These are phyloP conservation scores for Atalantia buxifolia DNA, from an alignment of 345 rosid genomes.

Conservation along the genomic window DNA sequence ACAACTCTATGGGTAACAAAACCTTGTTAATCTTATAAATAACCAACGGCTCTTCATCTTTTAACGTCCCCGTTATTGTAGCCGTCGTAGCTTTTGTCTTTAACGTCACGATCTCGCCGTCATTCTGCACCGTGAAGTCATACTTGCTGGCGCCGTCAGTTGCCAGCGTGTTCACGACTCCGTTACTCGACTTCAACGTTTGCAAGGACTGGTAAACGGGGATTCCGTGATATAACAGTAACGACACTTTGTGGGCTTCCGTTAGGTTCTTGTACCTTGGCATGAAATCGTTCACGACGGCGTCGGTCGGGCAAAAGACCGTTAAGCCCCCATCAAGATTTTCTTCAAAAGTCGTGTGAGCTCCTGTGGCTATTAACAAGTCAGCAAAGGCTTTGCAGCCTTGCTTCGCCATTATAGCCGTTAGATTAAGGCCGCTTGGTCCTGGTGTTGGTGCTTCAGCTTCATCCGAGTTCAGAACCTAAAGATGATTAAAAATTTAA, in stretches of 20 bases:
- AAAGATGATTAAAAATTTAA: not conserved
- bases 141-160: constrained; percentile 75
- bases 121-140: constrained; percentile 75
- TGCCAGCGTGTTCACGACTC: constrained; percentile 79
- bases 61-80: constrained; percentile 54
- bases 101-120: constrained; percentile 67
- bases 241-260: constrained; percentile 53
- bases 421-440: constrained; percentile 60
- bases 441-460: constrained; percentile 87
- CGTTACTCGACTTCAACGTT: constrained; percentile 72
- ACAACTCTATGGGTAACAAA: constrained; percentile 73
- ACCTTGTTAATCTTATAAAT: constrained; percentile 70
- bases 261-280: constrained; percentile 77
- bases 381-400: constrained; percentile 83
- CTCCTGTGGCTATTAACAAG: constrained; percentile 52
- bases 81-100: constrained; percentile 64
- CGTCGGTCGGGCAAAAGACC: constrained; percentile 82
- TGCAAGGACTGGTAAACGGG: constrained; percentile 71
- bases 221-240: constrained; percentile 69
- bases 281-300: constrained; percentile 51
- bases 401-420: constrained; percentile 64
- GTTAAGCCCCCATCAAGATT: constrained; percentile 81
- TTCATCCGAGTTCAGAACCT: constrained; percentile 58
- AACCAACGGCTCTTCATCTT: constrained; percentile 77
- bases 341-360: constrained; percentile 62